Evolutionary conservation across 2,329 filamentous ascomycete genomes (phyloP).

Genomic region (Beauveria bassiana): DNA sequence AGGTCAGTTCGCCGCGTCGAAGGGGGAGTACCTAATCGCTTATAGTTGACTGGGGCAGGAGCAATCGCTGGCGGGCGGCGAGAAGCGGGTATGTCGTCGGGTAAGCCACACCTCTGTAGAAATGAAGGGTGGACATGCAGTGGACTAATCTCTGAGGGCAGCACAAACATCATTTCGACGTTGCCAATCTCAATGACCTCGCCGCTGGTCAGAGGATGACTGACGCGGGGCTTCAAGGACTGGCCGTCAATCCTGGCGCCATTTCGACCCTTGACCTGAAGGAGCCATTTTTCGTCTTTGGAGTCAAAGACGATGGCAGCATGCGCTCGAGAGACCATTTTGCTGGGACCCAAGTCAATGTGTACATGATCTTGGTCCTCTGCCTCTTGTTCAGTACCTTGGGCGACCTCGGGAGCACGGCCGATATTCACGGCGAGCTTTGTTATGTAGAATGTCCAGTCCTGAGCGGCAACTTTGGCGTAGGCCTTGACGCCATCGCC

Average conservation of each 20-base stretch:
- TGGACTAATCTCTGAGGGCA: constrained; percentile 64
- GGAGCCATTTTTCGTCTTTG: constrained; percentile 67
- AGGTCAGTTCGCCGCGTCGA: constrained; percentile 27
- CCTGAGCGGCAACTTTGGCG: constrained; percentile 72
- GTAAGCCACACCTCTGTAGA: constrained; percentile 58
- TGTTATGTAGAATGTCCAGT: constrained; percentile 80
- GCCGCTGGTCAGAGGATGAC: constrained; percentile 67
- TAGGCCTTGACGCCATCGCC: constrained; percentile 63
- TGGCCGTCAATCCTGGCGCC: constrained; percentile 76
- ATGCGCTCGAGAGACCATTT: constrained; percentile 71
- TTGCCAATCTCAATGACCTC: constrained; percentile 87
- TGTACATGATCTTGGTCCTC: constrained; percentile 54
- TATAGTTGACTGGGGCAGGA: constrained; percentile 53
- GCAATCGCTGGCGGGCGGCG: constrained; percentile 43
- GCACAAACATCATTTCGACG: constrained; percentile 97
- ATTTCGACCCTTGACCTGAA: constrained; percentile 85
- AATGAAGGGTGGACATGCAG: constrained; percentile 63
- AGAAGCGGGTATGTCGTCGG: constrained; percentile 22
- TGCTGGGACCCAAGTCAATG: constrained; percentile 81
- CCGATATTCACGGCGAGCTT: constrained; percentile 70
- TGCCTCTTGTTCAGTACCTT: constrained; percentile 34
- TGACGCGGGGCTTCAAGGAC: constrained; percentile 58
- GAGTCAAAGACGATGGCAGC: constrained; percentile 67
- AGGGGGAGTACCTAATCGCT: constrained; percentile 53
- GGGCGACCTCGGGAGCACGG: constrained; percentile 49